Percentiles rank a stretch among this genome's conserved stretches.
phyloP scores from a whole-genome alignment of 768 basidiomycete species.

The Lactarius trivialis region DNA sequence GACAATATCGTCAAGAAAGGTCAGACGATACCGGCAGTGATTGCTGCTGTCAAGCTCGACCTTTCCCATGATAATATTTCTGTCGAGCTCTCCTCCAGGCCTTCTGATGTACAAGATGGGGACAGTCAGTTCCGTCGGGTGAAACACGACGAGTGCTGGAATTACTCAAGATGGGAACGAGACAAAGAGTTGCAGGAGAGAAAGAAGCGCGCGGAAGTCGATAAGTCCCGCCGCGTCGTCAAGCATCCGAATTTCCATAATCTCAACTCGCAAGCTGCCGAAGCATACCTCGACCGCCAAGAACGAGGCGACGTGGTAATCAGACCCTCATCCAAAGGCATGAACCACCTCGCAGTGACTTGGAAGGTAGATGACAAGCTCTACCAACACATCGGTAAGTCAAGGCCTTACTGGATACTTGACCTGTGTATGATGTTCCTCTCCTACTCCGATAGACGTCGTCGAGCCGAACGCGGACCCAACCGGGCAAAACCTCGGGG shows the following conservation, averaged over 20 bases:
- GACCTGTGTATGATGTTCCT: neutral
- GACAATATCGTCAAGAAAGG: conserved; percentile 60
- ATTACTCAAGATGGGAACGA: conserved; percentile 53
- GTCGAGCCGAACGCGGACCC: conserved; percentile 74
- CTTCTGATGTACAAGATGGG: conserved; percentile 51
- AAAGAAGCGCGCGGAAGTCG: conserved; percentile 81
- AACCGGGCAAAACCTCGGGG: conserved; percentile 55
- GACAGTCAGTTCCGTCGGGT: conserved; percentile 58
- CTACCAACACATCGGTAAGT: conserved; percentile 91
- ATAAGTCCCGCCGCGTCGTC: conserved; percentile 76
- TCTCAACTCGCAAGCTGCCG: conserved; percentile 84
- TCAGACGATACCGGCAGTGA: conserved; percentile 72
- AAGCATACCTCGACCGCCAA: conserved; percentile 80
- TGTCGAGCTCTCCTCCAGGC: conserved; percentile 70
- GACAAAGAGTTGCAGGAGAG: conserved; percentile 68
- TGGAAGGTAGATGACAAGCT: conserved; percentile 98
- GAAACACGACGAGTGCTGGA: conserved; percentile 56
- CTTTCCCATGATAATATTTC: conserved; percentile 54
- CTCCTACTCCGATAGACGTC: conserved; percentile 33
- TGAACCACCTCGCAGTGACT: conserved; percentile 90
- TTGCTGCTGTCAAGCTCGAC: conserved; percentile 64
- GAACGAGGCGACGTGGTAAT: conserved; percentile 96
- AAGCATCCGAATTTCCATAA: conserved; percentile 99
- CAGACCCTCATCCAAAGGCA: conserved; percentile 90
- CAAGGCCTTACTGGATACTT: neutral